phyloP scores from a whole-genome alignment of 805 yeast genomes.

The Kuraishia piskuri region DNA sequence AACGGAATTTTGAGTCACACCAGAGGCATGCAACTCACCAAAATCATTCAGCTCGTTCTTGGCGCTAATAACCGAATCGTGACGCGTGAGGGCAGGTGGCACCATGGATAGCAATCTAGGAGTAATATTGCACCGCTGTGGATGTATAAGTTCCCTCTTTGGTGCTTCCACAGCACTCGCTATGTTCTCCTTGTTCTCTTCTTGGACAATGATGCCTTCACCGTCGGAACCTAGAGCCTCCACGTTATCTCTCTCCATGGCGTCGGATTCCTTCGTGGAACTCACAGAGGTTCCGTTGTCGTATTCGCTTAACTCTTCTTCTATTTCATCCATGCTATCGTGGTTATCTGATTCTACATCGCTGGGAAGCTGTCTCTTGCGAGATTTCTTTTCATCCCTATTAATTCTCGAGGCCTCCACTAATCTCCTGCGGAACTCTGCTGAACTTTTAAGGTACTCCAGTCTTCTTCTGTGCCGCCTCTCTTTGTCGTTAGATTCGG shows the following conservation, averaged over 20 bases:
- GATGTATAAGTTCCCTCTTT: not conserved
- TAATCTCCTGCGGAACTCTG: slow-evolving; percentile 20
- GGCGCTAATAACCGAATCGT: slow-evolving; percentile 10
- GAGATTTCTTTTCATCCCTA: not conserved
- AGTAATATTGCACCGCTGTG: not conserved
- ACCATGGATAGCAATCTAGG: not conserved
- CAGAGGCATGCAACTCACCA: slow-evolving; percentile 56
- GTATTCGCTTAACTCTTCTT: not conserved
- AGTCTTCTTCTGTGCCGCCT: slow-evolving; percentile 22
- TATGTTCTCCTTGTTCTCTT: not conserved
- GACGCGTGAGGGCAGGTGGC: slow-evolving; percentile 16
- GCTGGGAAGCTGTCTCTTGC: not conserved
- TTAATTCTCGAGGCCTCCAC: slow-evolving; percentile 6
- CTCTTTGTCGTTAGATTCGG: slow-evolving; percentile 14
- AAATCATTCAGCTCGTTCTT: slow-evolving; percentile 21
- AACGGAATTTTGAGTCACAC: slow-evolving; percentile 35
- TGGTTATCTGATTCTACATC: not conserved
- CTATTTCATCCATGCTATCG: not conserved
- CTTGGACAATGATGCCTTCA: not conserved
- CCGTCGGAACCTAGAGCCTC: not conserved
- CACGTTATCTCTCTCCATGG: not conserved
- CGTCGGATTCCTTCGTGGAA: not conserved
- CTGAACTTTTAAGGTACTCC: slow-evolving; percentile 21
- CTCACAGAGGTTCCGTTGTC: not conserved
- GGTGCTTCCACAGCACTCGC: slow-evolving; percentile 11